Evolutionary conservation across 2,329 filamentous ascomycete species (phyloP), one percentile per base, ranked within the genome.

Genomic region (Cytospora leucostoma): DNA sequence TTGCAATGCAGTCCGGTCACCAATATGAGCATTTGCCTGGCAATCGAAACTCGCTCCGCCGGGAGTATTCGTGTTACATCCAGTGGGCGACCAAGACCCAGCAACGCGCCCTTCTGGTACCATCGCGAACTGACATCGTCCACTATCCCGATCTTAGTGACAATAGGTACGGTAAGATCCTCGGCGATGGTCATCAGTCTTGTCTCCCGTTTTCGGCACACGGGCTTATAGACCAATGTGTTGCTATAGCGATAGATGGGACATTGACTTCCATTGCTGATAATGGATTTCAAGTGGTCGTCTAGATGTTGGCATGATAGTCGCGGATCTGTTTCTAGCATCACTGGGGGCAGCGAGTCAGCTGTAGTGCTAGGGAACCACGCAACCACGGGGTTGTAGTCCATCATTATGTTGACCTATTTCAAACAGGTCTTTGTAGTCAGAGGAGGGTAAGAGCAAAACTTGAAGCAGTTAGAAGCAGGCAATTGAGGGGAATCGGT

Each of bases 291-390:
- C 6, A 21, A 38, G 21, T 17, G 12, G 21, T 61, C 47, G 12
- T 61, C 53, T 7, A 61, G 57, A 57, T 64, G 62, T 53, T 64
- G 47, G 52, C 62, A 57, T 21, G 58, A 61, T 11, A 64, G 53
- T 10, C 58, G 57, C 17, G 38, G 62, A 35, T 64, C 58, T 8
- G 62, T 61, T 40, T 62, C 59, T 8, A 59, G 59, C 55, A 63
- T 59, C 50, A 59, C 53, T 1, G 63, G 55, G 38, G 59, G 56
- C 49, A 65, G 33, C 8, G 44, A 44, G 15, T 37, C 37, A 7
- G 44, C 64, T 4, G 61, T 63, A 21, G 50, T 38, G 32, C 47
- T 49, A 27, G 59, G 51, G 7, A 47, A 56, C 51, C 59, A 59
- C 17, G 51, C 52, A 37, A 59, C 21, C 35, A 38, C 54, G 55